A percentile compares a stretch with the other conserved stretches of the same genome.
phyloP scores from a whole-genome alignment of 2,329 filamentous ascomycete genomes.

The Cladophialophora chaetospira region DNA sequence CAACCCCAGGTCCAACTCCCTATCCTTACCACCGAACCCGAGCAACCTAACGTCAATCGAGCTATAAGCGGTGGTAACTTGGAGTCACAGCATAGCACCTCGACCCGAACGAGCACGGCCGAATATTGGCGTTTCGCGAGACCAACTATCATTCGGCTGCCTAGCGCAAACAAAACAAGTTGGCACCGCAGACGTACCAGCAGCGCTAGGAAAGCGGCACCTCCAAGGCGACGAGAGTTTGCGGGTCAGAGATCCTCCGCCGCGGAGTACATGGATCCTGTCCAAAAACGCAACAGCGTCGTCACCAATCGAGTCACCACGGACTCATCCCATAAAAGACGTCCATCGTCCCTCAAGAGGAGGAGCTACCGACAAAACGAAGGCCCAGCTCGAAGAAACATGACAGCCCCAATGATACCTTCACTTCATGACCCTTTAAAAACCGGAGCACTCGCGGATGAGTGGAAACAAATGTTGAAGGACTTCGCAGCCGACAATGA shows the following conservation, averaged over 20 bases:
- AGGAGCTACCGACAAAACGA: neutral
- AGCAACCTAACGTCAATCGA: neutral
- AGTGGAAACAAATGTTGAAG: slow-evolving; percentile 23
- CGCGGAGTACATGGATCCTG: neutral
- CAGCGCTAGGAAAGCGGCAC: slow-evolving; percentile 2
- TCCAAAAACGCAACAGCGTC: neutral
- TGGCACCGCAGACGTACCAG: slow-evolving; percentile 6
- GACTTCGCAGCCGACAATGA: slow-evolving; percentile 23
- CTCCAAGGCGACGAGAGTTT: slow-evolving; percentile 14
- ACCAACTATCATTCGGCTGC: slow-evolving; percentile 11
- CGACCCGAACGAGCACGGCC: slow-evolving; percentile 5
- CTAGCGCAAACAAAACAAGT: neutral
- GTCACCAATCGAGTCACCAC: neutral
- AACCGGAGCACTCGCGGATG: slow-evolving; percentile 20
- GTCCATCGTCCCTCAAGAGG: neutral
- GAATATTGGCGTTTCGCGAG: slow-evolving; percentile 23
- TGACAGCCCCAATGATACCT: slow-evolving; percentile 15
- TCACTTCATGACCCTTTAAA: slow-evolving; percentile 29
- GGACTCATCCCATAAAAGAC: neutral
- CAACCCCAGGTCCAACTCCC: neutral
- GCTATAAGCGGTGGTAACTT: neutral
- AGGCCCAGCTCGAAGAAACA: neutral
- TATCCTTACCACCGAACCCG: neutral
- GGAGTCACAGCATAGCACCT: neutral
- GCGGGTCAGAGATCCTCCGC: slow-evolving; percentile 1